A percentile compares a stretch with the other conserved stretches of the same genome.
phyloP scores from a whole-genome alignment of 192 early-diverging fungal species.

The Coemansia sp. region DNA sequence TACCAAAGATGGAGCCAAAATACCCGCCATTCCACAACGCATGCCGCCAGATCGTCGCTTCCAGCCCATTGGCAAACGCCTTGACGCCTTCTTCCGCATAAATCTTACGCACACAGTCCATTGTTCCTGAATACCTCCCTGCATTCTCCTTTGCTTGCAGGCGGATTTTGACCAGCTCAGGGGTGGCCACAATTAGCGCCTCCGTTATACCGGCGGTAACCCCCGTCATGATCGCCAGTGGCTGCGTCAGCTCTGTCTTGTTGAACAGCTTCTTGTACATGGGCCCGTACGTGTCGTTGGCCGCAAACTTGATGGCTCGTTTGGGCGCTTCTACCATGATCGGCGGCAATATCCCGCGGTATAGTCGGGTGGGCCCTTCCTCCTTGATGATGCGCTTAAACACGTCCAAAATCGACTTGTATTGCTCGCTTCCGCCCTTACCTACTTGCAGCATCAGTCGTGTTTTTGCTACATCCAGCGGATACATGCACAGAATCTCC shows the following conservation, averaged over 20 bases:
- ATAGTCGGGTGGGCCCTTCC: conserved; percentile 68
- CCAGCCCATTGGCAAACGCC: conserved; percentile 87
- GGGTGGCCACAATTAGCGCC: conserved; percentile 83
- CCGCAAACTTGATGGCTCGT: conserved; percentile 94
- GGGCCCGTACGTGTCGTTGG: conserved; percentile 82
- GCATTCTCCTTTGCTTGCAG: conserved; percentile 89
- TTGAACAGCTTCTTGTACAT: conserved; percentile 71
- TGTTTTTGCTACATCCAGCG: conserved; percentile 94
- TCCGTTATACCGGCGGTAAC: conserved; percentile 90
- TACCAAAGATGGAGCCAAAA: conserved; percentile 66
- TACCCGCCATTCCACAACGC: conserved; percentile 92
- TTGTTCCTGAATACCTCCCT: conserved; percentile 78
- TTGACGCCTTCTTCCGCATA: conserved; percentile 73
- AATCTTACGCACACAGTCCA: conserved; percentile 79
- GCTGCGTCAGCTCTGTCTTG: conserved; percentile 69
- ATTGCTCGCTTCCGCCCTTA: conserved; percentile 50
- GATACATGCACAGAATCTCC: conserved; percentile 96
- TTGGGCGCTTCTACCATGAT: conserved; percentile 98
- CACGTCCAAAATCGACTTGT: conserved; percentile 64
- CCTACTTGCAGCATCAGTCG: conserved; percentile 84
- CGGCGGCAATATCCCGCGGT: conserved; percentile 93
- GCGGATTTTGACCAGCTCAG: conserved; percentile 94
- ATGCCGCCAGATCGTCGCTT: conserved; percentile 92
- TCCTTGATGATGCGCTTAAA: conserved; percentile 67
- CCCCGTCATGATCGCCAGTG: conserved; percentile 80